These are phyloP conservation scores for Talaromyces sp. DNA, from an alignment of 2,329 filamentous ascomycete species.

Conservation along the genomic window DNA sequence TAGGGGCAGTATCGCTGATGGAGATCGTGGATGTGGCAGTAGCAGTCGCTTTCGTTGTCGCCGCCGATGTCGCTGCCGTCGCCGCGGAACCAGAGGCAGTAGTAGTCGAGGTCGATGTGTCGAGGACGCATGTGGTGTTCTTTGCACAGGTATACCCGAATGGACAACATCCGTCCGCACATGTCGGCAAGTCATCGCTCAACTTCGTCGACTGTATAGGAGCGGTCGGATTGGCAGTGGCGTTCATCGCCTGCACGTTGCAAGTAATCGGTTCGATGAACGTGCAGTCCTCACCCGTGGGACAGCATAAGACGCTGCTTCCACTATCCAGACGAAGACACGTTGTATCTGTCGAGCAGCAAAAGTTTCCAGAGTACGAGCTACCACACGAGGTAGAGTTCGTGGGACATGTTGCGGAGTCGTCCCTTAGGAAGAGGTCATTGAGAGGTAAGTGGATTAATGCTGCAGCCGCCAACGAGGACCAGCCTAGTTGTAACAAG, in stretches of 20 bases:
- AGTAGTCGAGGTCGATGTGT: constrained; percentile 26
- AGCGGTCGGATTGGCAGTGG: constrained; percentile 35
- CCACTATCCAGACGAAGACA: constrained; percentile 44
- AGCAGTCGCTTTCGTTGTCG: constrained; percentile 18
- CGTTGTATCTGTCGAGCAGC: constrained; percentile 39
- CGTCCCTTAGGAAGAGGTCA: constrained; percentile 25
- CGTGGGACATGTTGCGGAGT: constrained; percentile 29
- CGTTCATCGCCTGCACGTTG: constrained; percentile 42
- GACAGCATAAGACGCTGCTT: constrained; percentile 47
- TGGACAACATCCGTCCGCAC: constrained; percentile 45
- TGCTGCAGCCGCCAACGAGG: constrained; percentile 22
- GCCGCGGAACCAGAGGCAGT: constrained; percentile 21
- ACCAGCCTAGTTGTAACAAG: constrained; percentile 12
- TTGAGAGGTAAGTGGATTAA: constrained; percentile 23
- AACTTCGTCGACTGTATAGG: constrained; percentile 43
- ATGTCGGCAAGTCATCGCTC: constrained; percentile 39
- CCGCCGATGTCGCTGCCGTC: constrained; percentile 22
- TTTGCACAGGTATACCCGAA: constrained; percentile 46
- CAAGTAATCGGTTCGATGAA: constrained; percentile 45
- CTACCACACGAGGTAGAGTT: constrained; percentile 36
- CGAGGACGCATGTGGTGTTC: constrained; percentile 28
- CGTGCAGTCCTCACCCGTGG: constrained; percentile 39
- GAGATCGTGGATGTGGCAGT: constrained; percentile 14
- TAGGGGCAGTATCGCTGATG: not conserved
- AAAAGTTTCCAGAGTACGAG: constrained; percentile 42